A percentile compares a stretch with the other conserved stretches of the same genome.
These are phyloP conservation scores for Polymyxa betae DNA, from an alignment of 208 protist genomes.

Conservation along the genomic window DNA sequence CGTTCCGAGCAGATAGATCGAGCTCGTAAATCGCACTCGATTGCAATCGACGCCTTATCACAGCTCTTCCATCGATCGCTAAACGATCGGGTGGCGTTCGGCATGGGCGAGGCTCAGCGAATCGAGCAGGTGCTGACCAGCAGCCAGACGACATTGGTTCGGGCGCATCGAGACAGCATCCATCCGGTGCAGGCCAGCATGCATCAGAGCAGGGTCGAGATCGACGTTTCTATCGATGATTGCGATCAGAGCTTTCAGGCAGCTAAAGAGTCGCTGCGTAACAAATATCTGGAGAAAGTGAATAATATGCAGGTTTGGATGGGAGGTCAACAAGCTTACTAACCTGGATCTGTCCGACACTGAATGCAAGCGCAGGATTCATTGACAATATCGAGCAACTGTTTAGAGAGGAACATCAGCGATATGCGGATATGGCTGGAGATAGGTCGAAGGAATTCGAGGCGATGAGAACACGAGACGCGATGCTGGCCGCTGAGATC, in stretches of 20 bases:
- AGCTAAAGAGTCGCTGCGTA: constrained; percentile 23
- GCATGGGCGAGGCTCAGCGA: too few relatives aligned
- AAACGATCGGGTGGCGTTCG: too few relatives aligned
- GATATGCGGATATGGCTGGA: neutral
- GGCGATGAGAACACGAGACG: neutral
- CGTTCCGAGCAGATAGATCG: neutral
- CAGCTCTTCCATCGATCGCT: too few relatives aligned
- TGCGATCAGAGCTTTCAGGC: neutral
- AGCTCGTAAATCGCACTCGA: neutral
- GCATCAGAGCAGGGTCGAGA: neutral
- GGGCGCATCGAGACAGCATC: neutral
- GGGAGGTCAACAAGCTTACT: neutral
- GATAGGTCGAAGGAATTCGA: constrained; percentile 22
- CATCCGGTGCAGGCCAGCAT: neutral
- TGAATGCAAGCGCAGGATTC: neutral
- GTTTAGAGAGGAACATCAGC: neutral
- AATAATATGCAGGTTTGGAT: constrained; percentile 33
- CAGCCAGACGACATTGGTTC: neutral
- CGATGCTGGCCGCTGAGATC: neutral
- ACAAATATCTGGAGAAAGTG: neutral
- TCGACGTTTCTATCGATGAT: neutral
- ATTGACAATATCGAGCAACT: neutral
- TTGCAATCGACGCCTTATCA: neutral
- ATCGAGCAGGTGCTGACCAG: too few relatives aligned
- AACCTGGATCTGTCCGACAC: neutral